phyloP scores from a whole-genome alignment of 2,329 filamentous ascomycete species.

The Alternaria triticina region DNA sequence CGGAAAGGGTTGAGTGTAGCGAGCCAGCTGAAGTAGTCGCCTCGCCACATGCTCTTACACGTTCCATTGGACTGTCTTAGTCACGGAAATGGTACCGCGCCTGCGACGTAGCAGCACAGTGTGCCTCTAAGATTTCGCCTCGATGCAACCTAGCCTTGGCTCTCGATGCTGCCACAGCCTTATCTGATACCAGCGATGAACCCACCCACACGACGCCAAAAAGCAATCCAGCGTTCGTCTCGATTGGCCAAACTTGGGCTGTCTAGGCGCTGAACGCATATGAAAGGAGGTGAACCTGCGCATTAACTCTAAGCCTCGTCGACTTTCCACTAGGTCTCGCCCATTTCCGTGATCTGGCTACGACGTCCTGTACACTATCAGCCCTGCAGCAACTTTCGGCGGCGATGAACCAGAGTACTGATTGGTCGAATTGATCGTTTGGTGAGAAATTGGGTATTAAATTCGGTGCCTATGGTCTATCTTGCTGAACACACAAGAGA shows the following conservation, averaged over 20 bases:
- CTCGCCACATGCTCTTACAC: background rate
- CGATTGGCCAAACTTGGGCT: background rate
- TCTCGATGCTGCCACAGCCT: slow-evolving; percentile 7
- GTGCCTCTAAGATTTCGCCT: background rate
- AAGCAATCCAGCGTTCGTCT: background rate
- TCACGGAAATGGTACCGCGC: background rate
- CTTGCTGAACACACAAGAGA: background rate
- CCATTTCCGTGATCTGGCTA: background rate
- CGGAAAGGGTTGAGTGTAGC: slow-evolving; percentile 11
- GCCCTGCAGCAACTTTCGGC: background rate
- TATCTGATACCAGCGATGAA: slow-evolving; percentile 14
- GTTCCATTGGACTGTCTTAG: background rate
- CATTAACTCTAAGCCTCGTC: background rate
- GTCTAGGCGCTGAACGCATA: background rate
- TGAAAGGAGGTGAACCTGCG: background rate
- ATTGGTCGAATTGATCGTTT: background rate
- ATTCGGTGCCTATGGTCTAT: background rate
- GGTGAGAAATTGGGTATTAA: background rate
- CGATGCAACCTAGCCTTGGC: slow-evolving; percentile 15
- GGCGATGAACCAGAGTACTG: background rate
- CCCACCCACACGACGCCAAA: slow-evolving; percentile 1
- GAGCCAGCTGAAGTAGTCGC: slow-evolving; percentile 4
- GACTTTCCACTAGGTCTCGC: background rate
- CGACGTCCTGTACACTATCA: background rate
- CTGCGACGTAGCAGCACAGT: background rate